Conservation (phyloP, 2,329 filamentous ascomycete genomes). For the Fusarium mexicanum region DNA sequence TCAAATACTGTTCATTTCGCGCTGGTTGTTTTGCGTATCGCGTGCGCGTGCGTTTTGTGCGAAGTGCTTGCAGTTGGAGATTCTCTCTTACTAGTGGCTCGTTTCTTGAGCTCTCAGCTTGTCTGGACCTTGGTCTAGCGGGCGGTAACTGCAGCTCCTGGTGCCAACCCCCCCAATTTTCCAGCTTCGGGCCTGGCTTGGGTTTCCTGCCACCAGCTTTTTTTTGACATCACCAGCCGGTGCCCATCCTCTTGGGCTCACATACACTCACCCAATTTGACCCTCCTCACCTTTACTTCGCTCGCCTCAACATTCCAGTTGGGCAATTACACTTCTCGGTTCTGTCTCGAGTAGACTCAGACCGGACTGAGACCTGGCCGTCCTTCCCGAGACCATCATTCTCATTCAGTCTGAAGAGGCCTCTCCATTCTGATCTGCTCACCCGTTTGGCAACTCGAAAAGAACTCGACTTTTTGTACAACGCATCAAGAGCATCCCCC, state of each 20-base stretch:
- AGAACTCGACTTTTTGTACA: conserved; percentile 31
- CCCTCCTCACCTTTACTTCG: conserved; percentile 12
- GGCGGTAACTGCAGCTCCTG: conserved; percentile 29
- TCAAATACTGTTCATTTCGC: neutral
- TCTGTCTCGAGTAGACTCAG: conserved; percentile 31
- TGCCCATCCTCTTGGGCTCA: conserved; percentile 27
- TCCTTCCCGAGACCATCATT: conserved; percentile 28
- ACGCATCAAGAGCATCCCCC: conserved; percentile 32
- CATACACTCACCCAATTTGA: conserved; percentile 23
- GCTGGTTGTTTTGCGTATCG: conserved; percentile 11
- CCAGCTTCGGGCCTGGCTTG: conserved; percentile 32
- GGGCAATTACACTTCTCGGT: conserved; percentile 19
- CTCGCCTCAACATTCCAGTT: conserved; percentile 36
- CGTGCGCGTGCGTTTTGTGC: conserved; percentile 20
- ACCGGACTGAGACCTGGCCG: conserved; percentile 27
- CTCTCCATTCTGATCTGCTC: conserved; percentile 4
- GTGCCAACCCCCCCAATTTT: conserved; percentile 36
- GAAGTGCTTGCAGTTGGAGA: conserved; percentile 22
- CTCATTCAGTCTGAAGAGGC: conserved; percentile 1
- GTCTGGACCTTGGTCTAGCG: conserved; percentile 27
- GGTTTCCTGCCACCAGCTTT: conserved; percentile 46
- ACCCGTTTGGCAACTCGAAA: conserved; percentile 1
- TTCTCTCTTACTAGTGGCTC: conserved; percentile 27
- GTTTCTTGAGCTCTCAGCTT: conserved; percentile 13
- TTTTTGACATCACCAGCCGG: conserved; percentile 46